Conservation (phyloP, 2,329 filamentous ascomycete genomes). For the Clarireedia paspali region DNA sequence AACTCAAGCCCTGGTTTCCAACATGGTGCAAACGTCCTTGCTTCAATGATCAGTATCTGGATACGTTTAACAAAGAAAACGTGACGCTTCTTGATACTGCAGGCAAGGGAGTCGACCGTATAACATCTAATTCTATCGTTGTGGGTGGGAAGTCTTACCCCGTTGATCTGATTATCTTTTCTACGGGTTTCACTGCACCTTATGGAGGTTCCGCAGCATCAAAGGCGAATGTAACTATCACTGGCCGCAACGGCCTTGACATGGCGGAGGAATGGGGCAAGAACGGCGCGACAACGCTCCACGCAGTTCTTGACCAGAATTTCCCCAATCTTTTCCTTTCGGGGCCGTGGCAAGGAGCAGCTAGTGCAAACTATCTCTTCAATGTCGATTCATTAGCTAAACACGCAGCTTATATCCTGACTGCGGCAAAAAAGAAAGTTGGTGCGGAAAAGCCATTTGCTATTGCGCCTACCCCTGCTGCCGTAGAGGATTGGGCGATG, state of each 20-base stretch:
- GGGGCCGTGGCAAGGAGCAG: not conserved
- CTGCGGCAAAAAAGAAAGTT: not conserved
- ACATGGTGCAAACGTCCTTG: slow-evolving; percentile 56
- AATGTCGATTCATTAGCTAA: not conserved
- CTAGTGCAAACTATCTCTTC: not conserved
- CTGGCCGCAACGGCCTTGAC: slow-evolving; percentile 39
- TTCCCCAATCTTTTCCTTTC: not conserved
- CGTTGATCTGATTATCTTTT: slow-evolving; percentile 39
- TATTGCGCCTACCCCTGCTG: not conserved
- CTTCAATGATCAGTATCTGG: slow-evolving; percentile 53
- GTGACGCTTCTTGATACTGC: slow-evolving; percentile 54
- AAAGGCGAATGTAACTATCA: slow-evolving; percentile 32
- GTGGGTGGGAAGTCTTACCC: slow-evolving; percentile 40
- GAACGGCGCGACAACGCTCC: not conserved
- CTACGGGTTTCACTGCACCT: slow-evolving; percentile 31
- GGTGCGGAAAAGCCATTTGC: too few relatives aligned
- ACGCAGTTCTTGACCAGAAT: not conserved
- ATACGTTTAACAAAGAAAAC: slow-evolving; percentile 49
- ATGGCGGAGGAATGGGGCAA: slow-evolving; percentile 29
- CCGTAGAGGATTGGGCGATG: not conserved
- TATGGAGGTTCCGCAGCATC: slow-evolving; percentile 25
- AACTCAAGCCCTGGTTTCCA: slow-evolving; percentile 52
- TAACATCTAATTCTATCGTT: slow-evolving; percentile 41
- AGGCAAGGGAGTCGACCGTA: slow-evolving; percentile 40
- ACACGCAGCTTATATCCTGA: not conserved